A percentile compares a stretch with the other conserved stretches of the same genome.
Evolutionary conservation across 176 grass and related monocot genomes (phyloP).

Genomic region (Paspalum vaginatum): DNA sequence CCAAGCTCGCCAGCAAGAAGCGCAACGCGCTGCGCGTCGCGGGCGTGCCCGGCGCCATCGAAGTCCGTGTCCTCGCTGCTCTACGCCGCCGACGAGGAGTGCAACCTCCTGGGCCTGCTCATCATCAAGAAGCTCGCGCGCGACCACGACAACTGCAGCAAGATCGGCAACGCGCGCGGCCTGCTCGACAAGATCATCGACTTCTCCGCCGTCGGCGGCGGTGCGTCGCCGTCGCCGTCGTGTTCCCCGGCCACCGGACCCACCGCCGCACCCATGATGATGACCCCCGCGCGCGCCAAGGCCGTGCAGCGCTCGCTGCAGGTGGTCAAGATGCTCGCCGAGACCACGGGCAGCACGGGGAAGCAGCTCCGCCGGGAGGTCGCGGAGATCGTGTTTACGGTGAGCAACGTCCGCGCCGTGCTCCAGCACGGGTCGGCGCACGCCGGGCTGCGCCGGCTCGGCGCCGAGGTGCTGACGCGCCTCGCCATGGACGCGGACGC

Average conservation of each 20-base stretch:
- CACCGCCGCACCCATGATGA: neutral
- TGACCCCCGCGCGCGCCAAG: constrained; percentile 40
- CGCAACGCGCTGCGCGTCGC: constrained; percentile 61
- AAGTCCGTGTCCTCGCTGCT: constrained; percentile 72
- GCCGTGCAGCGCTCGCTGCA: constrained; percentile 71
- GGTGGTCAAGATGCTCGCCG: constrained; percentile 73
- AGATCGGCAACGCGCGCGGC: constrained; percentile 66
- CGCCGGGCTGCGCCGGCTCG: constrained; percentile 49
- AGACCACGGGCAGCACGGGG: constrained; percentile 57
- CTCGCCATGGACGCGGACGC: constrained; percentile 72
- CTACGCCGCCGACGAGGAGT: constrained; percentile 39
- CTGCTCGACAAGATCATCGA: constrained; percentile 81
- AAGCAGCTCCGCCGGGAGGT: constrained; percentile 60
- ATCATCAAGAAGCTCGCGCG: constrained; percentile 82
- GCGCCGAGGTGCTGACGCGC: constrained; percentile 62
- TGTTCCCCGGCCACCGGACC: neutral
- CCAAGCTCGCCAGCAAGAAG: constrained; percentile 73
- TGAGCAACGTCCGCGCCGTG: constrained; percentile 79
- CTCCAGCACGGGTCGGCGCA: constrained; percentile 41
- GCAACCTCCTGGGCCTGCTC: constrained; percentile 71
- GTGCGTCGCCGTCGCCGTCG: neutral
- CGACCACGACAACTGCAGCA: constrained; percentile 70
- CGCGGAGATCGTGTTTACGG: constrained; percentile 67
- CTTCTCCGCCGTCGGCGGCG: constrained; percentile 43
- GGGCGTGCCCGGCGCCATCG: constrained; percentile 54